Base-by-base conservation (phyloP, 148 eudicot species). In the Rhododendron mucronatum region DNA sequence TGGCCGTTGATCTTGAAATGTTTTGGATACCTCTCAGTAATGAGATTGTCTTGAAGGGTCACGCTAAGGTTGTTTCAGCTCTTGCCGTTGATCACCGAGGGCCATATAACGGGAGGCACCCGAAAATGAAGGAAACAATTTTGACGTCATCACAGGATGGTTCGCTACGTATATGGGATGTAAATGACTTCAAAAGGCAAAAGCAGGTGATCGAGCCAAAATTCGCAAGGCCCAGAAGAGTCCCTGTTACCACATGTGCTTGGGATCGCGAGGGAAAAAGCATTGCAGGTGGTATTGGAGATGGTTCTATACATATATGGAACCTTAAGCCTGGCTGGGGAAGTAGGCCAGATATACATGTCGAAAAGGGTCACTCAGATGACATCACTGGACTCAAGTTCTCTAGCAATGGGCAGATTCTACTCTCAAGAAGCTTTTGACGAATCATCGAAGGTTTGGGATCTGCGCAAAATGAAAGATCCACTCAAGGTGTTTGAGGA, bases 51-150 rank as follows among this genome's bases (percentile, higher is more conserved):
- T 84, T 96, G 88, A 96, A 96, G 89, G 99, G 99, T 33, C 99
- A 95, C 83, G 90, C 88, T 65, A 96, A 96, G 97, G 97, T 96
- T 89, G 97, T 96, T 90, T 90, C 99, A 50, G 93, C 98, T 47
- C 91, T 96, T 91, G 97, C 99, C 28, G 92, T 96, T 87, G 99
- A 96, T 91, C 98, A 80, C 99, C 1, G 95, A 96, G 88, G 99
- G 99, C 88, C 99, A 95, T 91, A 96, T 96, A 87, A 86, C 97
- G 84, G 99, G 99, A 88, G 99, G 99, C 97, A 96, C 83, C 99
- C 99, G 8, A 88, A 91, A 87, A 89, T 90, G 74, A 96, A 90
- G 89, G 98, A 96, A 87, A 95, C 95, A 35, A 86, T 96, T 86
- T 88, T 96, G 88, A 96, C 98, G 39, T 95, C 99, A 61, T 96